Evolutionary conservation across 352 stramenopile species (phyloP).

Genomic region (Blastocystis sp.): DNA sequence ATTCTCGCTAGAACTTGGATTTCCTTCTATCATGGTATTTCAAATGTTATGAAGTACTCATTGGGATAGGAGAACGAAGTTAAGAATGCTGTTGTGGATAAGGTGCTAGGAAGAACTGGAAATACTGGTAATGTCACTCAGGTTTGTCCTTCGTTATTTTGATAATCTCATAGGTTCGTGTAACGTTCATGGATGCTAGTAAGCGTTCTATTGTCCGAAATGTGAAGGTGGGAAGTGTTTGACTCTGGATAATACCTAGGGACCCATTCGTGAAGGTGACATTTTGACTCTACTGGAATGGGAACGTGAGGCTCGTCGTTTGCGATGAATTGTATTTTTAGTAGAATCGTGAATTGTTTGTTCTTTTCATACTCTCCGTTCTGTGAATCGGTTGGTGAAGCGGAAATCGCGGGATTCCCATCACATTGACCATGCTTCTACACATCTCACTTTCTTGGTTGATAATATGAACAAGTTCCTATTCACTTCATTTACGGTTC

Average conservation of each 20-base stretch:
- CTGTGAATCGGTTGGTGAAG: background rate
- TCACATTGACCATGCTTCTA: too few relatives aligned
- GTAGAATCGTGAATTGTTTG: background rate
- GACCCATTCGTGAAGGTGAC: slow-evolving; percentile 79
- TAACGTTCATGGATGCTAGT: slow-evolving; percentile 98
- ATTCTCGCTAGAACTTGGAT: too few relatives aligned
- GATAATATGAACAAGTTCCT: slow-evolving; percentile 32
- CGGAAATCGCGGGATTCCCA: background rate
- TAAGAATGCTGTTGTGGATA: slow-evolving; percentile 97
- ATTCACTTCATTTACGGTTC: background rate
- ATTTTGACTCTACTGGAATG: slow-evolving; percentile 98
- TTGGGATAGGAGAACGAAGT: slow-evolving; percentile 73
- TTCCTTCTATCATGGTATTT: background rate
- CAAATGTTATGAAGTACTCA: background rate
- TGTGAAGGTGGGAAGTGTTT: slow-evolving; percentile 96
- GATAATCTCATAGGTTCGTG: slow-evolving; percentile 76
- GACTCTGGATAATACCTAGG: slow-evolving; percentile 71
- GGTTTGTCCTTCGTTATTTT: slow-evolving; percentile 66
- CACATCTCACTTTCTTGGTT: background rate
- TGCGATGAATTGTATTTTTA: background rate
- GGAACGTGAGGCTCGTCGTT: slow-evolving; percentile 78
- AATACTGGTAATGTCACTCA: slow-evolving; percentile 99
- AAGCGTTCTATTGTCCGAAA: slow-evolving; percentile 98
- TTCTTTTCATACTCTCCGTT: background rate
- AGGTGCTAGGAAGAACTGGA: slow-evolving; percentile 96